These are phyloP conservation scores for Fusarium acutatum DNA, from an alignment of 2,329 filamentous ascomycete species.

Conservation along the genomic window DNA sequence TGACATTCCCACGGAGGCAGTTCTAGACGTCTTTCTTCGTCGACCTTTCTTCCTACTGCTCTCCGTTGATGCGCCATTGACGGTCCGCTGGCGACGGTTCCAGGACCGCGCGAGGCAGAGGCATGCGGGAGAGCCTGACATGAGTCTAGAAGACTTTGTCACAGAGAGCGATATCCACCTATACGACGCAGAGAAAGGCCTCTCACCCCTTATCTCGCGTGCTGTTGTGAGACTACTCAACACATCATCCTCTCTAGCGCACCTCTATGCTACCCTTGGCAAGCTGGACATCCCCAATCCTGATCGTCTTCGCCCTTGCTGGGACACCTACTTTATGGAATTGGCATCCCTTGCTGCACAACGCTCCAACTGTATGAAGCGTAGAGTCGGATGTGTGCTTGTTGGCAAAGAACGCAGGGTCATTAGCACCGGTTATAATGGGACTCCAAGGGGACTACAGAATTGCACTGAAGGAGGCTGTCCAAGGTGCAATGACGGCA, in stretches of 20 bases:
- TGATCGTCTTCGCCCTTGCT: slow-evolving; percentile 83
- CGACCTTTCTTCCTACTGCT: slow-evolving; percentile 94
- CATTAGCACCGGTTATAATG: slow-evolving; percentile 96
- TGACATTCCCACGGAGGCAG: slow-evolving; percentile 76
- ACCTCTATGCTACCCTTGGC: slow-evolving; percentile 76
- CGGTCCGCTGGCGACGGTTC: slow-evolving; percentile 83
- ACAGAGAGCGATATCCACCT: slow-evolving; percentile 74
- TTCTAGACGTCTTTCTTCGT: slow-evolving; percentile 77
- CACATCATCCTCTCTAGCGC: slow-evolving; percentile 74
- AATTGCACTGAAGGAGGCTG: slow-evolving; percentile 97
- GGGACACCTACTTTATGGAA: slow-evolving; percentile 99
- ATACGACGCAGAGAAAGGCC: slow-evolving; percentile 71
- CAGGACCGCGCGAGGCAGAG: slow-evolving; percentile 49
- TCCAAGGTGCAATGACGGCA: slow-evolving; percentile 81
- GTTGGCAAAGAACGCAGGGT: slow-evolving; percentile 83
- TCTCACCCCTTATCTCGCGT: slow-evolving; percentile 80
- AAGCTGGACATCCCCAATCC: slow-evolving; percentile 80
- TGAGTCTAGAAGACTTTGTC: slow-evolving; percentile 65
- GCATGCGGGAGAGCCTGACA: slow-evolving; percentile 35
- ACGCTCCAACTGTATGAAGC: slow-evolving; percentile 97
- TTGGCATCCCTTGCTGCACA: slow-evolving; percentile 91
- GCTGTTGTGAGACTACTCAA: slow-evolving; percentile 90
- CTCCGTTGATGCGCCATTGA: slow-evolving; percentile 89
- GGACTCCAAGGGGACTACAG: slow-evolving; percentile 85
- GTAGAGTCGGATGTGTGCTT: slow-evolving; percentile 92